Conservation (phyloP, 495 filamentous ascomycete genomes). For the Neurospora sublineolata region DNA sequence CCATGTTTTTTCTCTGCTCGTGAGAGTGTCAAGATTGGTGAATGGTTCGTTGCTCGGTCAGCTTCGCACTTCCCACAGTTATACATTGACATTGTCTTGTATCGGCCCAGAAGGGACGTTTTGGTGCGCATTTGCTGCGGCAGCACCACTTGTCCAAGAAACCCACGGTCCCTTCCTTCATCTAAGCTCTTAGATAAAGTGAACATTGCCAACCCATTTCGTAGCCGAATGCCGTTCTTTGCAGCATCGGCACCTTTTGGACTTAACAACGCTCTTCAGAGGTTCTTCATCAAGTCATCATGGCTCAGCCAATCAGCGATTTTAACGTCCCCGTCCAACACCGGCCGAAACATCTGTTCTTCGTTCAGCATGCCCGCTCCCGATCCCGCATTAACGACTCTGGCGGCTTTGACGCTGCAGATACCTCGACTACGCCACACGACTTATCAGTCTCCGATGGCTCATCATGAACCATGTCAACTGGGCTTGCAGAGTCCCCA, state of each 20-base stretch:
- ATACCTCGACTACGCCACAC: background rate
- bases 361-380: background rate
- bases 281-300: background rate
- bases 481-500: background rate
- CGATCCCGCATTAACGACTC: background rate
- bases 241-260: background rate
- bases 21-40: no score
- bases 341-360: background rate
- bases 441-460: background rate
- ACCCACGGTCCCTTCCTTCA: no score
- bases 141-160: background rate
- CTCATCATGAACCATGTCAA: background rate
- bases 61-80: background rate
- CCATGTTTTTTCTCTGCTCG: no score
- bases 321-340: no score
- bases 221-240: no score
- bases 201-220: no score
- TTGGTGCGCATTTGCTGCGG: background rate
- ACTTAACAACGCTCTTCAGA: background rate
- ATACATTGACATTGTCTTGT: background rate
- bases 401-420: background rate
- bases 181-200: no score
- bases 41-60: background rate
- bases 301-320: background rate
- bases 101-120: background rate